Conservation (phyloP, 164 flowering plant genomes). For the Stephania japonica region DNA sequence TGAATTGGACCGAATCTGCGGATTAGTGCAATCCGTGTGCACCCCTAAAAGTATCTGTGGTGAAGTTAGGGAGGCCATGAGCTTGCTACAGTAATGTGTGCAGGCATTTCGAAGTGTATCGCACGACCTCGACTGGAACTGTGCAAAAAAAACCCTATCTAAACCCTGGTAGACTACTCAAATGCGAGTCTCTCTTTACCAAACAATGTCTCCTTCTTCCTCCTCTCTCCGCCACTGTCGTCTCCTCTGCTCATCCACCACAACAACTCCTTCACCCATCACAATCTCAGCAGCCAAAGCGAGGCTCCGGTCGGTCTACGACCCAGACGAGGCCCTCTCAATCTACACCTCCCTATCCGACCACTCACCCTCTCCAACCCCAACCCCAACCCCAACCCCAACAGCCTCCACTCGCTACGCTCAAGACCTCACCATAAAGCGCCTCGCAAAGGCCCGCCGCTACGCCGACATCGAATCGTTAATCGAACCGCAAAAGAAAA, state of each 20-base stretch:
- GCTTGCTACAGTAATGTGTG: too few relatives aligned
- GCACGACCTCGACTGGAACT: too few relatives aligned
- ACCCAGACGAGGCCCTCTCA: conserved; percentile 60
- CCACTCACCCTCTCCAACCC: conserved; percentile 34
- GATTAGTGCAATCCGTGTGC: too few relatives aligned
- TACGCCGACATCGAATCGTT: conserved; percentile 61
- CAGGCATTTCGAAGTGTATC: too few relatives aligned
- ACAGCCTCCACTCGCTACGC: conserved; percentile 48
- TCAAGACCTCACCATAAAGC: conserved; percentile 52
- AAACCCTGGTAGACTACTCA: not conserved
- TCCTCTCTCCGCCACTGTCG: conserved; percentile 5
- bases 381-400: too few relatives aligned
- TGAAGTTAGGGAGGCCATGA: too few relatives aligned
- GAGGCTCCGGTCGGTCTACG: conserved; percentile 36
- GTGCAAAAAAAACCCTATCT: not conserved
- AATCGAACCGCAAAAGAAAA: conserved; percentile 55
- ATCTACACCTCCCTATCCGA: conserved; percentile 25
- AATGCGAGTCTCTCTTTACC: not conserved
- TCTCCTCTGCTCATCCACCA: not conserved
- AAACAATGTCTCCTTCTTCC: not conserved
- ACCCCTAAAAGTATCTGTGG: too few relatives aligned
- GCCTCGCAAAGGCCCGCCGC: conserved; percentile 61
- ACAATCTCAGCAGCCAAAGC: conserved; percentile 43
- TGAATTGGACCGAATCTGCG: too few relatives aligned
- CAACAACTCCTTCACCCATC: conserved; percentile 25